Evolutionary conservation across 345 rosid species (phyloP).

Genomic region (Arabis alpina): DNA sequence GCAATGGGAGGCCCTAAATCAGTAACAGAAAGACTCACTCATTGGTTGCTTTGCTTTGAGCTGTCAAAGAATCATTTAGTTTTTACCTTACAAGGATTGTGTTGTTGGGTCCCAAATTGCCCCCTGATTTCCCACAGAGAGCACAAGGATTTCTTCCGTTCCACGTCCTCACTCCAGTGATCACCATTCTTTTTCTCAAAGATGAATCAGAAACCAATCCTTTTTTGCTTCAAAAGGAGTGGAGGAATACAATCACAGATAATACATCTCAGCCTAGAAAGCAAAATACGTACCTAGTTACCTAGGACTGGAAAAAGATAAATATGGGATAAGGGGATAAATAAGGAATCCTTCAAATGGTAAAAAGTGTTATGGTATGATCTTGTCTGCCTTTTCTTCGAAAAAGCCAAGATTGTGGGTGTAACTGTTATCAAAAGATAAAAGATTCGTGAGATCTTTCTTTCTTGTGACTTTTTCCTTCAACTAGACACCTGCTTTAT

Average conservation of each 20-base stretch:
- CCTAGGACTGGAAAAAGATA: slow-evolving; percentile 46
- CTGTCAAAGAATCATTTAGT: slow-evolving; percentile 48
- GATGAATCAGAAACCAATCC: slow-evolving; percentile 49
- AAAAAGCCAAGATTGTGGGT: slow-evolving; percentile 60
- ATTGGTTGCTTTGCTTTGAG: slow-evolving; percentile 46
- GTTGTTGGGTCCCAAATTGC: slow-evolving; percentile 56
- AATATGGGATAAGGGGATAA: slow-evolving; percentile 45
- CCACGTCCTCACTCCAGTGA: slow-evolving; percentile 47
- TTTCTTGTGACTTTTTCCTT: slow-evolving; percentile 60
- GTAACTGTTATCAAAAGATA: slow-evolving; percentile 81
- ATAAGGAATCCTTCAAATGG: slow-evolving; percentile 46
- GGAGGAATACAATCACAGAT: slow-evolving; percentile 38
- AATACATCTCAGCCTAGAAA: slow-evolving; percentile 37
- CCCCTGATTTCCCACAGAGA: slow-evolving; percentile 45
- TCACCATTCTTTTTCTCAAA: slow-evolving; percentile 40
- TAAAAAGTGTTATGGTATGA: slow-evolving; percentile 43
- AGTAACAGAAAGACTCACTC: slow-evolving; percentile 43
- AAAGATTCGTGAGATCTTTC: slow-evolving; percentile 81
- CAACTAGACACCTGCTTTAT: slow-evolving; percentile 66
- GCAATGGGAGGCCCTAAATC: slow-evolving; percentile 41
- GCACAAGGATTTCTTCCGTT: slow-evolving; percentile 41
- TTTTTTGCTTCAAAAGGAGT: slow-evolving; percentile 46
- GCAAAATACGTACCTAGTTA: slow-evolving; percentile 24
- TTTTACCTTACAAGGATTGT: slow-evolving; percentile 30
- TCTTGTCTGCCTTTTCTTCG: slow-evolving; percentile 54